Base-by-base conservation (phyloP, 2,329 filamentous ascomycete genomes). In the Botrytis galanthina region DNA sequence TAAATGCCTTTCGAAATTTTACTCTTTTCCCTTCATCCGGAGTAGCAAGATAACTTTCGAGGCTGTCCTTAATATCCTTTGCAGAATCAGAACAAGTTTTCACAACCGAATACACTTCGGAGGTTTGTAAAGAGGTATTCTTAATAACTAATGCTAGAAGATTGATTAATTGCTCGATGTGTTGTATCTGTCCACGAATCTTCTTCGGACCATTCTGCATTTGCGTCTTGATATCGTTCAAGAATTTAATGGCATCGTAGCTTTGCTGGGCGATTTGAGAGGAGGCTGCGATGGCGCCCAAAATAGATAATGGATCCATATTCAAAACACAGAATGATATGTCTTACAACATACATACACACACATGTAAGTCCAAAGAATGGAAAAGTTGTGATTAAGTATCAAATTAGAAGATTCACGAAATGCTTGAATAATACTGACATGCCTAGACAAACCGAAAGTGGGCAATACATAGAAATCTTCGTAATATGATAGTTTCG, bases 251-350 rank as follows among this genome's bases (percentile, higher is more conserved):
- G 26, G 69, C 22, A 32, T 62, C 26, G 16, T 42, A 37, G 26
- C 66, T 48, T 59, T 73, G 73, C n/a, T 62, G 32, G 1, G 57
- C 67, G 16, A 75, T 63, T 37, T 71, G 61, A 42, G 72, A 61
- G n/a, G 44, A 68, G 32, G 73, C 64, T 54, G 73, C 69, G 26
- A 61, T 46, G 22, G 68, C 72, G 32, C 73, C 73, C 20, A 75
- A 29, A 22, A 73, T n/a, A 22, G 54, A 54, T 14, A 71, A 22
- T 39, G 71, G 73, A 44, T 74, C 66, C 71, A 74, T 74, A 29
- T 42, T 32, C 7, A 8, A 51, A 48, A 67, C 14, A 20, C 64
- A 39, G 20, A n/a, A 37, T 54, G 1, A 37, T 67, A 37, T n/a
- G 1, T 37, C 61, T 57, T 57, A n/a, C 8, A 8, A n/a, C 16